Evolutionary conservation across 2,329 filamentous ascomycete species (phyloP).

Genomic region (Neocatenulostroma microsporum): DNA sequence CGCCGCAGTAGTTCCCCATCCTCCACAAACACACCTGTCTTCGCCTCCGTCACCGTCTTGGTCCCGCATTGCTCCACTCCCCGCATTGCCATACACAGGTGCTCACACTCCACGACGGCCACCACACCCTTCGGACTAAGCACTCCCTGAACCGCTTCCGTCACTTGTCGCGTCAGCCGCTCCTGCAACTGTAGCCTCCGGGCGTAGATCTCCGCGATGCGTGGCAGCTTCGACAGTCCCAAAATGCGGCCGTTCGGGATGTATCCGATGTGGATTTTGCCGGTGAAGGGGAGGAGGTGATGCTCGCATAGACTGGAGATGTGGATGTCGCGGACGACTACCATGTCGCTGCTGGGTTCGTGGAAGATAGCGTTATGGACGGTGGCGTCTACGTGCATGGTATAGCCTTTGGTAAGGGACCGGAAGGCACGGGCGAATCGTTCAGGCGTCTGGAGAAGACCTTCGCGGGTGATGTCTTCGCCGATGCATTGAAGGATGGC

Average conservation of each 20-base stretch:
- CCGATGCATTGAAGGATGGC: slow-evolving; percentile 55
- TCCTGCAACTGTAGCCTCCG: slow-evolving; percentile 88
- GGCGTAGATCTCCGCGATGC: slow-evolving; percentile 89
- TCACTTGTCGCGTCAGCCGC: slow-evolving; percentile 84
- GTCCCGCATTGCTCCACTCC: slow-evolving; percentile 81
- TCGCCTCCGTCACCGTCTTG: slow-evolving; percentile 81
- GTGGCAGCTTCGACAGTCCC: slow-evolving; percentile 82
- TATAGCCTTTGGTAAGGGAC: slow-evolving; percentile 86
- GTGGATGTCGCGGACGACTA: slow-evolving; percentile 93
- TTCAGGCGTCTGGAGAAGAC: slow-evolving; percentile 55
- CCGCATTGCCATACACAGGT: slow-evolving; percentile 95
- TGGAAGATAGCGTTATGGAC: slow-evolving; percentile 88
- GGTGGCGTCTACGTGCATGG: slow-evolving; percentile 77
- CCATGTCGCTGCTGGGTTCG: slow-evolving; percentile 86
- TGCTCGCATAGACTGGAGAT: slow-evolving; percentile 89
- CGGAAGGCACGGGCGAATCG: slow-evolving; percentile 87
- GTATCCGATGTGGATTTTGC: slow-evolving; percentile 94
- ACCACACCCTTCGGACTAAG: slow-evolving; percentile 84
- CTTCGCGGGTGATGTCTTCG: slow-evolving; percentile 53
- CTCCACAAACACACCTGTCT: too few species aligned
- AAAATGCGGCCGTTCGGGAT: slow-evolving; percentile 81
- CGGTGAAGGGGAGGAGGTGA: slow-evolving; percentile 85
- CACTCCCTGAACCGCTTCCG: slow-evolving; percentile 79
- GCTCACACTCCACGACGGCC: slow-evolving; percentile 87
- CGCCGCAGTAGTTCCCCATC: too few species aligned